Evolutionary conservation across 2,329 filamentous ascomycete genomes (phyloP).

Genomic region (Macrophomina tecta): DNA sequence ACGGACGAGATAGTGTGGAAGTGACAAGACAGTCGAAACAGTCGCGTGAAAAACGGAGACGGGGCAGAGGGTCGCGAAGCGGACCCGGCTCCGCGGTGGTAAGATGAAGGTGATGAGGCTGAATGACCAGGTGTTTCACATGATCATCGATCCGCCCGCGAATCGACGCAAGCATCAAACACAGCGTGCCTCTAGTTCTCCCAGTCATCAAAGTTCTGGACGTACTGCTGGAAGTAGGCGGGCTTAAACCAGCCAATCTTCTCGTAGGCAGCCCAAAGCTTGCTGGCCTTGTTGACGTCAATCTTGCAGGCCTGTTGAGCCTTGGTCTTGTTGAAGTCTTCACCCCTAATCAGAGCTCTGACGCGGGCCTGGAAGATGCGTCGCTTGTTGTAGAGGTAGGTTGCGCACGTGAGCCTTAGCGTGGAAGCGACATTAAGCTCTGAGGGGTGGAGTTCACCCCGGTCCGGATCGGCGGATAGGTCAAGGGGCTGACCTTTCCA

Average conservation of each 20-base stretch:
- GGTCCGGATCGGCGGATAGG: conserved; percentile 73
- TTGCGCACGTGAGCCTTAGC: conserved; percentile 82
- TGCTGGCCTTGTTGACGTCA: conserved; percentile 96
- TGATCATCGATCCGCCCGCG: conserved; percentile 24
- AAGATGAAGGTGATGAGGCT: conserved; percentile 3
- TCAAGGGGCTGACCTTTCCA: conserved; percentile 85
- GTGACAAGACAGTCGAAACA: conserved; percentile 1
- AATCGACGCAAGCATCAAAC: conserved; percentile 24
- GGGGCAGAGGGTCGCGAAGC: background rate
- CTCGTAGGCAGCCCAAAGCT: conserved; percentile 88
- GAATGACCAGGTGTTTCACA: conserved; percentile 23
- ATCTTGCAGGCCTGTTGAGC: conserved; percentile 97
- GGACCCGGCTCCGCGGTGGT: conserved; percentile 7
- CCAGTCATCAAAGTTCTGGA: conserved; percentile 35
- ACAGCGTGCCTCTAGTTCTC: conserved; percentile 23
- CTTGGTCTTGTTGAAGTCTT: conserved; percentile 93
- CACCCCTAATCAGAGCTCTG: conserved; percentile 68
- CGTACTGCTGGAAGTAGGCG: conserved; percentile 55
- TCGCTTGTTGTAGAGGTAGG: conserved; percentile 90
- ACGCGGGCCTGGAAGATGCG: conserved; percentile 84
- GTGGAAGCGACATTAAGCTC: conserved; percentile 79
- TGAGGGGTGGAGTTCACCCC: conserved; percentile 74
- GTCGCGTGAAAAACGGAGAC: background rate
- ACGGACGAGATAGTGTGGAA: background rate
- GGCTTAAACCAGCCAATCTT: conserved; percentile 81